Evolutionary conservation across 208 protist genomes (phyloP), one percentile per base, ranked within the genome.

Genomic region (Leishmania gerbilli): DNA sequence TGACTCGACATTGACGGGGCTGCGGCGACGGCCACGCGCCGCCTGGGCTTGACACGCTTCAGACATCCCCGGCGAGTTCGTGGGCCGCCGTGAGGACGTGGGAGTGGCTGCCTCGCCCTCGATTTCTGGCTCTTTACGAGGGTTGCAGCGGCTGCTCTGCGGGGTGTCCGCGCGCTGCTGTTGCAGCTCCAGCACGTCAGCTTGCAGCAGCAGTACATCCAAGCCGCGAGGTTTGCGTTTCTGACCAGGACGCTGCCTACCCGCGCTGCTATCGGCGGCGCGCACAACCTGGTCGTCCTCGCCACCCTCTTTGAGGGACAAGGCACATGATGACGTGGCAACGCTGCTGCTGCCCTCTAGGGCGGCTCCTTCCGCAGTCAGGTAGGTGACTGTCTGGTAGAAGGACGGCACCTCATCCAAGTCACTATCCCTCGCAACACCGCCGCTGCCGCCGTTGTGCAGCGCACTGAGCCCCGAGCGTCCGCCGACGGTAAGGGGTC

Each of bases 381-480:
- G 76, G n/a, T 71, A 81, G 8, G 68, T 71, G 34, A 79, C 79
- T 1, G 84, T 84, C 17, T 84, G 79, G 27, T 79, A 84, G 27
- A 80, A 81, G 24, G 79, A 76, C 47, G 79, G 74, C 49, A 31
- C 47, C 24, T 71, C 71, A 7, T n/a, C 45, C 17, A 21, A 49
- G 27, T 60, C 56, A n/a, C 31, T 31, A 13, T 37, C 58, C 45
- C 17, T 55, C 69, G 21, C 42, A 3, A 53, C 69, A 47, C 24
- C 47, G 24, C 51, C 71, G 71, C 71, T 7, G 71, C 67, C 67
- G 3, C 67, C 67, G 31, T 47, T 47, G 19, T 71, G 67, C 67
- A 9, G 34, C 5, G 21, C n/a, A 60, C 31, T 60, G 24, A 34
- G 27, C 34, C 47, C 51, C 71, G n/a, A 15, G 13, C 13, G n/a